Percentiles rank a stretch among this genome's conserved stretches.
Conservation (phyloP, 2,329 filamentous ascomycete genomes). For the Cercospora beticola region DNA sequence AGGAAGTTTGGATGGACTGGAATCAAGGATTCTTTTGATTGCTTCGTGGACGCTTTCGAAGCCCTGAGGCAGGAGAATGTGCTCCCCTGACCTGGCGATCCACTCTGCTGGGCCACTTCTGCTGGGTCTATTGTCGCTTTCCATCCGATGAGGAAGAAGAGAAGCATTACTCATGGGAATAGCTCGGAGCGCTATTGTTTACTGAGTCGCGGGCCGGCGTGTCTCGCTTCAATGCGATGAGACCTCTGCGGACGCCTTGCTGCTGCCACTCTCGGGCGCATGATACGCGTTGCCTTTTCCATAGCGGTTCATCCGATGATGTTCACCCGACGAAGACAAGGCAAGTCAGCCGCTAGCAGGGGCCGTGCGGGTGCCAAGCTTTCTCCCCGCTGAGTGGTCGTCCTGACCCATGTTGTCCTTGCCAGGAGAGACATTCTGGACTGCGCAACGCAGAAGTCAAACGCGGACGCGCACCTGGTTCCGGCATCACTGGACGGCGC, state of each 20-base stretch:
- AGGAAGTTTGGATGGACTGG: constrained; percentile 48
- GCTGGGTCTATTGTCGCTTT: too few relatives aligned
- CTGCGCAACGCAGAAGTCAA: not conserved
- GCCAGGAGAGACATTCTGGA: not conserved
- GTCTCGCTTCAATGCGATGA: too few relatives aligned
- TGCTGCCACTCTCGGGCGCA: not conserved
- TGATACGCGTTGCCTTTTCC: not conserved
- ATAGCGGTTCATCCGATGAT: not conserved
- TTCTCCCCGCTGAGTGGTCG: not conserved
- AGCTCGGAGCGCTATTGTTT: too few relatives aligned
- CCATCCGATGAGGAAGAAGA: too few relatives aligned
- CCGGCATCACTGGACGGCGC: not conserved
- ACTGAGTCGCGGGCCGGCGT: too few relatives aligned
- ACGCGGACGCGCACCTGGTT: not conserved
- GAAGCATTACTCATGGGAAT: too few relatives aligned
- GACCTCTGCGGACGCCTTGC: too few relatives aligned
- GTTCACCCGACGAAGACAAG: not conserved
- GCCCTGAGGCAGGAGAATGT: constrained; percentile 31
- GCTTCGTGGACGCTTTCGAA: constrained; percentile 40
- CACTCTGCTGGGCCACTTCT: not conserved
- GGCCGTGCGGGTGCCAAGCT: not conserved
- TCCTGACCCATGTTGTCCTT: not conserved
- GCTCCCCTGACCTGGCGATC: not conserved
- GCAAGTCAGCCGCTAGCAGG: not conserved
- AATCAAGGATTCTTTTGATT: constrained; percentile 43